phyloP scores from a whole-genome alignment of 345 rosid genomes.

The Excoecaria cochinchinensis region DNA sequence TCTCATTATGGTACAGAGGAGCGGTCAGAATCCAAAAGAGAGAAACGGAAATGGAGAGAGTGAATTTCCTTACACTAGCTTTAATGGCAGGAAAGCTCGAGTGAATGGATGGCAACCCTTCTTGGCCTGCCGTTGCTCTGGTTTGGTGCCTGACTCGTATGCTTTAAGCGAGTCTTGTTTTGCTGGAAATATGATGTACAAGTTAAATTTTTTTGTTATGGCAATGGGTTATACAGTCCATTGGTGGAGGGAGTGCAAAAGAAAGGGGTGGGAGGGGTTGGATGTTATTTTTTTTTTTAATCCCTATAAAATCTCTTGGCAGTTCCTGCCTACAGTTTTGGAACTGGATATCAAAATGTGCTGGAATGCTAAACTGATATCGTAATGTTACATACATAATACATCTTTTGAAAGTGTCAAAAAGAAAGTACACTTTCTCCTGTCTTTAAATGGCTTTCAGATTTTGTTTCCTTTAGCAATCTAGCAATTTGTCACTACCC shows the following conservation, averaged over 20 bases:
- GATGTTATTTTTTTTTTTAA: neutral
- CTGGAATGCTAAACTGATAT: neutral
- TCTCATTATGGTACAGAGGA: conserved; percentile 38
- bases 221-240: neutral
- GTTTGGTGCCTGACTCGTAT: neutral
- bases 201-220: neutral
- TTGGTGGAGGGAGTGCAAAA: neutral
- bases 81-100: neutral
- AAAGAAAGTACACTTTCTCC: neutral
- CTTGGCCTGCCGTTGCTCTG: neutral
- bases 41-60: conserved; percentile 43
- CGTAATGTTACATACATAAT: neutral
- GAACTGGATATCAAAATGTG: neutral
- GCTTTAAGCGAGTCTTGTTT: neutral
- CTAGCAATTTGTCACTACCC: neutral
- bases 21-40: conserved; percentile 40
- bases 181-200: neutral
- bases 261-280: neutral
- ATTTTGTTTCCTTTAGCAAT: too few species aligned
- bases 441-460: neutral
- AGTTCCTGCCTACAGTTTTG: neutral
- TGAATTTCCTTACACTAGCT: conserved; percentile 15
- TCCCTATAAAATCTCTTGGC: neutral
- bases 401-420: neutral
- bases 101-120: neutral